phyloP scores from a whole-genome alignment of 2,329 filamentous ascomycete species.

The Colletotrichum echinochloae region DNA sequence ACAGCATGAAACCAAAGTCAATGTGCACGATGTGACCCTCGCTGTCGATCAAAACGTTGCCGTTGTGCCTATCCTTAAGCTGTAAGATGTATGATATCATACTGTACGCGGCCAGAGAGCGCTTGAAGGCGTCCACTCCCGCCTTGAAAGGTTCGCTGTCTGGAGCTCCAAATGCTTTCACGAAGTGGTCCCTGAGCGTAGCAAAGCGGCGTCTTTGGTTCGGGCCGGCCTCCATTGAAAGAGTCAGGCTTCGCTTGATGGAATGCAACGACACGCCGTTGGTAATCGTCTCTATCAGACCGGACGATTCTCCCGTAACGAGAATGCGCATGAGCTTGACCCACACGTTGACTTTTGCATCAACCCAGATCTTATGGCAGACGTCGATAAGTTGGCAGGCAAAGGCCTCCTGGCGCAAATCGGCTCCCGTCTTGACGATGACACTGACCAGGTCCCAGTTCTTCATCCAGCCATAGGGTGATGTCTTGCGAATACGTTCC shows the following conservation, averaged over 20 bases:
- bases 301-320: slow-evolving; percentile 86
- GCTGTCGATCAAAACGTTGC: slow-evolving; percentile 87
- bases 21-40: slow-evolving; percentile 90
- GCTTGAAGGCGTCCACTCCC: slow-evolving; percentile 82
- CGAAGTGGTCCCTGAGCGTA: slow-evolving; percentile 83
- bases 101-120: slow-evolving; percentile 86
- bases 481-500: slow-evolving; percentile 84
- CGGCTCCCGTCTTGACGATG: slow-evolving; percentile 88
- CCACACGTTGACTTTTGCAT: slow-evolving; percentile 83
- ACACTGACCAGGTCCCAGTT: slow-evolving; percentile 91
- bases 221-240: slow-evolving; percentile 76
- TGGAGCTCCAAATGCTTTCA: slow-evolving; percentile 80
- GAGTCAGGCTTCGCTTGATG: slow-evolving; percentile 82
- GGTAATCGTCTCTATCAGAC: slow-evolving; percentile 88
- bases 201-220: slow-evolving; percentile 80
- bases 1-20: slow-evolving; percentile 91
- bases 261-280: slow-evolving; percentile 90
- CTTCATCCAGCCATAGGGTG: slow-evolving; percentile 89
- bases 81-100: slow-evolving; percentile 87
- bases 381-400: slow-evolving; percentile 86
- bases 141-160: slow-evolving; percentile 77
- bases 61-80: slow-evolving; percentile 88
- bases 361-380: slow-evolving; percentile 84
- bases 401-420: slow-evolving; percentile 87
- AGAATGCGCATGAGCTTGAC: slow-evolving; percentile 89